Percentiles rank a stretch among this genome's conserved stretches.
Conservation (phyloP, 306 rosid genomes). For the Potentilla sterilis region DNA sequence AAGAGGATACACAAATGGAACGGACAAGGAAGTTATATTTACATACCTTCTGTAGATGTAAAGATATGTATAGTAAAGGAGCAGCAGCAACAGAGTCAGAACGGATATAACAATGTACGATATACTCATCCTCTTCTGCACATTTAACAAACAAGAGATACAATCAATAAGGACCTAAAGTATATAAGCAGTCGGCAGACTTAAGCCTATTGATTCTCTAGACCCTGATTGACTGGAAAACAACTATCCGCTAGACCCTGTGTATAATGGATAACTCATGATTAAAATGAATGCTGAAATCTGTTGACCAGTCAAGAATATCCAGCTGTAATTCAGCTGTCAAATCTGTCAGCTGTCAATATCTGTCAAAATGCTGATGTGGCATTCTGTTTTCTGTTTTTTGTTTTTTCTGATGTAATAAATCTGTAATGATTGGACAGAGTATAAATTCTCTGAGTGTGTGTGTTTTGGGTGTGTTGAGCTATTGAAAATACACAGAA, state of each 20-base stretch:
- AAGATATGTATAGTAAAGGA: conserved; percentile 56
- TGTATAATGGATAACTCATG: conserved; percentile 20
- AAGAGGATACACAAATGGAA: conserved; percentile 19
- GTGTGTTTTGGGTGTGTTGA: too few species aligned
- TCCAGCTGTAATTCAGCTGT: too few species aligned
- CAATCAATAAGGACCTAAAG: background rate
- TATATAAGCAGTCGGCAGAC: background rate
- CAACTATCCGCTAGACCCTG: conserved; percentile 71
- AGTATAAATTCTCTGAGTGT: too few species aligned
- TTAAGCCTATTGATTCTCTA: conserved; percentile 2
- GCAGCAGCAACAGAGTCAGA: conserved; percentile 46
- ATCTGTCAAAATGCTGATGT: too few species aligned
- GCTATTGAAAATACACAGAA: too few species aligned
- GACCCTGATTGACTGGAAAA: conserved; percentile 60
- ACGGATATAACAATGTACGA: conserved; percentile 52
- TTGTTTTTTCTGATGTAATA: too few species aligned
- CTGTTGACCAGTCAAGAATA: too few species aligned
- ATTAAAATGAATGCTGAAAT: conserved; percentile 15
- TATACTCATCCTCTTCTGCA: conserved; percentile 54
- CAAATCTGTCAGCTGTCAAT: too few species aligned
- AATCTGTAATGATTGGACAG: too few species aligned
- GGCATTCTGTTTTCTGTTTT: too few species aligned
- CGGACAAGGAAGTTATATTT: background rate
- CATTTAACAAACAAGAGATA: conserved; percentile 14
- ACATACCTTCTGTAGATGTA: conserved; percentile 65